A percentile compares a stretch with the other conserved stretches of the same genome.
Conservation (phyloP, 2,329 filamentous ascomycete genomes). For the Cryphonectria naterciae region DNA sequence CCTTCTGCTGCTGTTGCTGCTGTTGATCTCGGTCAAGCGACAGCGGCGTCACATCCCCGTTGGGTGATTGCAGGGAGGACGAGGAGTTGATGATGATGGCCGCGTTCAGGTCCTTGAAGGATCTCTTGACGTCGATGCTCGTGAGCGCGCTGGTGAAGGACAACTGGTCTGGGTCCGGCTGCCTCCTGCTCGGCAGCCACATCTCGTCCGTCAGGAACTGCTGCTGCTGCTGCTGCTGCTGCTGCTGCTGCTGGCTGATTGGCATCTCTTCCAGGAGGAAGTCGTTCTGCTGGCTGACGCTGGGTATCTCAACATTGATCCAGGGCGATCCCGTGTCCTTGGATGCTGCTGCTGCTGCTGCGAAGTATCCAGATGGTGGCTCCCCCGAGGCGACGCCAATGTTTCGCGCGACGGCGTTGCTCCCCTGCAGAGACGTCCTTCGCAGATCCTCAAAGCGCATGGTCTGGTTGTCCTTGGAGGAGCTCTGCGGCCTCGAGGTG, state of each 20-base stretch:
- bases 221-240: constrained; percentile 12
- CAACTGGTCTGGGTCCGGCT: constrained; percentile 35
- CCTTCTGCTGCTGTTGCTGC: neutral
- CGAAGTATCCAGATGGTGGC: neutral
- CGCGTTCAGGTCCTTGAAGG: constrained; percentile 18
- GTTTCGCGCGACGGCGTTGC: constrained; percentile 14
- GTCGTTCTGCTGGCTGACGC: neutral
- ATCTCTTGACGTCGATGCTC: constrained; percentile 28
- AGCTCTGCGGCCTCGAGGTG: constrained; percentile 48
- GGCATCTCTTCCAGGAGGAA: no score
- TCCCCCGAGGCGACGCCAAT: neutral
- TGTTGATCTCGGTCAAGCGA: constrained; percentile 14
- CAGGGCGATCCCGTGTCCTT: constrained; percentile 11
- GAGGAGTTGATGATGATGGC: neutral
- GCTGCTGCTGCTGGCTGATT: no score
- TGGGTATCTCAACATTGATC: constrained; percentile 21
- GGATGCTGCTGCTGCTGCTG: neutral
- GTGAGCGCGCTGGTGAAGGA: constrained; percentile 34
- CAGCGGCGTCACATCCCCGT: constrained; percentile 20
- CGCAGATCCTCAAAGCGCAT: constrained; percentile 31
- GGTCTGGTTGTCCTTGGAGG: constrained; percentile 38
- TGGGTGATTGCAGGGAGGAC: constrained; percentile 6
- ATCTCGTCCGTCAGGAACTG: constrained; percentile 16
- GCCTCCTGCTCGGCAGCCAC: constrained; percentile 32
- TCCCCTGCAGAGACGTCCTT: constrained; percentile 12